Conservation (phyloP, 2,329 filamentous ascomycete species). For the Xylaria sp. region DNA sequence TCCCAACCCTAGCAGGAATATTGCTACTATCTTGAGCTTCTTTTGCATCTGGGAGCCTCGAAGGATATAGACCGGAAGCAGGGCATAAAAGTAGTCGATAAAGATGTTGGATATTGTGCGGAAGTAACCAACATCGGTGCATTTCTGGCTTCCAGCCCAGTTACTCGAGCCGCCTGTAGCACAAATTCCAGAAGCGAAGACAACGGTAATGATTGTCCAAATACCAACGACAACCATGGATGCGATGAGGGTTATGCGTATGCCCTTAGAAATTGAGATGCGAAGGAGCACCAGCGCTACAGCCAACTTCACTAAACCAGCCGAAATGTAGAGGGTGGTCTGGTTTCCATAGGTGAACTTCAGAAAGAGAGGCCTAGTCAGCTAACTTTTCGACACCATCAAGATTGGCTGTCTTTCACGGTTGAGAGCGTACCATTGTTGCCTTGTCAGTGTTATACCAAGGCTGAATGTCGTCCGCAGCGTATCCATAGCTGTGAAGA, state of each 20-base stretch:
- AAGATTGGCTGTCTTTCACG: background rate
- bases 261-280: slow-evolving; percentile 41
- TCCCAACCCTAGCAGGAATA: slow-evolving; percentile 49
- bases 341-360: slow-evolving; percentile 50
- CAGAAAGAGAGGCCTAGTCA: slow-evolving; percentile 20
- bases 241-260: slow-evolving; percentile 43
- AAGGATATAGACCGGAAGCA: slow-evolving; percentile 48
- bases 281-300: slow-evolving; percentile 51
- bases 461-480: slow-evolving; percentile 42
- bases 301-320: slow-evolving; percentile 50
- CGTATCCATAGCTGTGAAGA: slow-evolving; percentile 46
- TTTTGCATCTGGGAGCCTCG: slow-evolving; percentile 46
- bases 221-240: slow-evolving; percentile 46
- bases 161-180: slow-evolving; percentile 46
- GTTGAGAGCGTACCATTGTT: slow-evolving; percentile 32
- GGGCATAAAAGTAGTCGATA: slow-evolving; percentile 52
- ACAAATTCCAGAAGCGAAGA: slow-evolving; percentile 49
- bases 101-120: slow-evolving; percentile 51
- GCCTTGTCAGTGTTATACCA: slow-evolving; percentile 42
- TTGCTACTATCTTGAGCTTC: slow-evolving; percentile 46
- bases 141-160: slow-evolving; percentile 47
- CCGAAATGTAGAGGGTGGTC: slow-evolving; percentile 48
- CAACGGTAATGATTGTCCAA: slow-evolving; percentile 50
- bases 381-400: slow-evolving; percentile 4
- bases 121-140: slow-evolving; percentile 48